Evolutionary conservation across 176 grass and related monocot species (phyloP), one percentile per base, ranked within the genome.

Genomic region (Urochloa ruziziensis): DNA sequence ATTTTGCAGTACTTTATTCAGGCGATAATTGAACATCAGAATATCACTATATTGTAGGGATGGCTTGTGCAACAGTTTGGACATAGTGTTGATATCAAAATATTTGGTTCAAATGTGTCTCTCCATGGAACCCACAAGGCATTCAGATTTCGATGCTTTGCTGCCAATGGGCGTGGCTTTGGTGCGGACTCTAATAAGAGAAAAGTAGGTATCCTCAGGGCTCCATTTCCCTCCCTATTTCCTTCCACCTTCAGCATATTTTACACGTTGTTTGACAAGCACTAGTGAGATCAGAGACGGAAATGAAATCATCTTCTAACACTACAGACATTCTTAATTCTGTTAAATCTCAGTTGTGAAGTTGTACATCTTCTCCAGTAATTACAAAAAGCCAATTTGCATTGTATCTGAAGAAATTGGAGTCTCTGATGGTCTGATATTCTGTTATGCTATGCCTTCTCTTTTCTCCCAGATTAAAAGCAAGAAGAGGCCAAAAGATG

Each of bases 401-500:
- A 61, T 14, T 34, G 37, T 47, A 23, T 67, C 21, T 57, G 42
- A 67, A 67, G 61, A 58, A 46, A n/a, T 58, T 74, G 56, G 37
- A 29, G 23, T 84, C 21, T 62, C 23, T 83, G 69, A 70, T 54
- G 42, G 19, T 51, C 23, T 7, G 17, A 27, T 74, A 29, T 8
- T 40, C 39, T 40, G 39, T 40, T 40, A 9, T n/a, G n/a, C n/a
- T n/a, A n/a, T 66, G 47, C 37, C 11, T 48, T 73, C 33, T 65
- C 37, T 23, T 51, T 39, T 67, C 42, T 63, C 60, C 53, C 40
- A 89, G 87, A 59, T 89, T 60, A 89, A 89, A 74, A 73, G 87
- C 36, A 84, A 25, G 68, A 89, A 43, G 68, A 89, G n/a, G 75
- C 67, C 35, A 74, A 89, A 89, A 30, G 87, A 89, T 80, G 82